Conservation (phyloP, 2,329 filamentous ascomycete species). For the Diaporthe citriasiana region DNA sequence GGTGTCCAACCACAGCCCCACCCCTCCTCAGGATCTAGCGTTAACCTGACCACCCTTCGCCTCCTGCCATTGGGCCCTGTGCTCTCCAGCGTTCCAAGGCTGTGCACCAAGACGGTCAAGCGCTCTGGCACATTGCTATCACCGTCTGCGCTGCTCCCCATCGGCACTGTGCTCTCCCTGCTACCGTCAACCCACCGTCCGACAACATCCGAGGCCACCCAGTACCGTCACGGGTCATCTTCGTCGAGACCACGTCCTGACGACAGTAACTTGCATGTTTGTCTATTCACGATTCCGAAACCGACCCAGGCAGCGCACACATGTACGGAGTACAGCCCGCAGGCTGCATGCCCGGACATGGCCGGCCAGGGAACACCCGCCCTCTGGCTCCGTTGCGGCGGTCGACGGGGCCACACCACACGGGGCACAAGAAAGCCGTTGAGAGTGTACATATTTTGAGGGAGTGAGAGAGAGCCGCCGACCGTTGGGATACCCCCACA, state of each 20-base stretch:
- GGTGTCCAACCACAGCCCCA: conserved; percentile 32
- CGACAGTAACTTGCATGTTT: conserved; percentile 11
- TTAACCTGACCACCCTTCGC: conserved; percentile 17
- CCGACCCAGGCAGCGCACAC: conserved; percentile 6
- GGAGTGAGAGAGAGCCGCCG: background rate
- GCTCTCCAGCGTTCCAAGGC: conserved; percentile 2
- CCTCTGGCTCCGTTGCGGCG: conserved; percentile 26
- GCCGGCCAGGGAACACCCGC: conserved; percentile 28
- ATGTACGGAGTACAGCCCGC: background rate
- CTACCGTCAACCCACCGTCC: conserved; percentile 34
- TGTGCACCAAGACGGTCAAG: conserved; percentile 36
- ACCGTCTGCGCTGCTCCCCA: conserved; percentile 13
- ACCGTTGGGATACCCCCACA: conserved; percentile 21
- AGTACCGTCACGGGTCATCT: conserved; percentile 26
- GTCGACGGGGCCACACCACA: conserved; percentile 17
- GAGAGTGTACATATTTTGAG: background rate
- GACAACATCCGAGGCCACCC: conserved; percentile 36
- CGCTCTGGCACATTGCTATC: conserved; percentile 21
- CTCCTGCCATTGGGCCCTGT: conserved; percentile 14
- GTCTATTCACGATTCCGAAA: conserved; percentile 31
- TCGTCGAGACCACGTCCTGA: conserved; percentile 8
- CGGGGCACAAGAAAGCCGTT: conserved; percentile 17
- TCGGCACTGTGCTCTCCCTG: conserved; percentile 24
- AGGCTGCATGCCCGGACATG: conserved; percentile 32
- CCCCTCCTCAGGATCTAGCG: conserved; percentile 24